phyloP scores from a whole-genome alignment of 768 basidiomycete species.

The Suillus discolor region DNA sequence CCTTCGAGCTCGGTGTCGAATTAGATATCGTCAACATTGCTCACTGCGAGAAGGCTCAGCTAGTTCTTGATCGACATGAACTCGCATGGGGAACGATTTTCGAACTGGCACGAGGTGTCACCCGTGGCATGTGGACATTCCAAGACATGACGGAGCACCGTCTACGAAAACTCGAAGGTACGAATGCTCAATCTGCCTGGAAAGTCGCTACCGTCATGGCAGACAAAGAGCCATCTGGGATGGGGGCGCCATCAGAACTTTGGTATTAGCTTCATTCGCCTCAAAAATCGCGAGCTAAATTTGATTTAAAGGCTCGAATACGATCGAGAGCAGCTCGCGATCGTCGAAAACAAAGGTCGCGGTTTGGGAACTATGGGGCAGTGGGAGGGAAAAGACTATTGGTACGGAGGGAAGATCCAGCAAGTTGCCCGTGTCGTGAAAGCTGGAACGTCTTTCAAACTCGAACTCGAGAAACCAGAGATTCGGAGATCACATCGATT shows the following conservation, averaged over 20 bases:
- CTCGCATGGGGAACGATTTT: slow-evolving; percentile 47
- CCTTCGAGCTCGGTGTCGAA: background rate
- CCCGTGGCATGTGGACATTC: slow-evolving; percentile 30
- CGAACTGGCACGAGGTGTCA: slow-evolving; percentile 49
- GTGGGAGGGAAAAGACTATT: slow-evolving; percentile 33
- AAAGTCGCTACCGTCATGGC: slow-evolving; percentile 30
- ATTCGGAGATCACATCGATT: slow-evolving; percentile 65
- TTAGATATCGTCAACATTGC: slow-evolving; percentile 27
- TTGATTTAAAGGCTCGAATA: slow-evolving; percentile 41
- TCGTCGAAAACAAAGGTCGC: slow-evolving; percentile 50
- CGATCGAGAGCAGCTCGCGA: slow-evolving; percentile 68
- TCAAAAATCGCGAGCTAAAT: background rate
- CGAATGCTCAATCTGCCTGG: slow-evolving; percentile 32
- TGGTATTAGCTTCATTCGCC: slow-evolving; percentile 18
- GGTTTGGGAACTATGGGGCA: background rate
- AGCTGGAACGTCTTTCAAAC: slow-evolving; percentile 24
- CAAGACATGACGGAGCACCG: too few relatives aligned
- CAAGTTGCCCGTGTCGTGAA: slow-evolving; percentile 49
- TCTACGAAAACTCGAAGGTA: slow-evolving; percentile 19
- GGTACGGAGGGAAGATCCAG: slow-evolving; percentile 74
- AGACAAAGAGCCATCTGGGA: slow-evolving; percentile 8
- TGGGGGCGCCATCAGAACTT: slow-evolving; percentile 15
- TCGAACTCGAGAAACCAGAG: slow-evolving; percentile 58
- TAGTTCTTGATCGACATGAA: slow-evolving; percentile 28
- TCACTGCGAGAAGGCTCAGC: slow-evolving; percentile 32